Base-by-base conservation (phyloP, 768 basidiomycete genomes). In the Rhizopogon sp. region DNA sequence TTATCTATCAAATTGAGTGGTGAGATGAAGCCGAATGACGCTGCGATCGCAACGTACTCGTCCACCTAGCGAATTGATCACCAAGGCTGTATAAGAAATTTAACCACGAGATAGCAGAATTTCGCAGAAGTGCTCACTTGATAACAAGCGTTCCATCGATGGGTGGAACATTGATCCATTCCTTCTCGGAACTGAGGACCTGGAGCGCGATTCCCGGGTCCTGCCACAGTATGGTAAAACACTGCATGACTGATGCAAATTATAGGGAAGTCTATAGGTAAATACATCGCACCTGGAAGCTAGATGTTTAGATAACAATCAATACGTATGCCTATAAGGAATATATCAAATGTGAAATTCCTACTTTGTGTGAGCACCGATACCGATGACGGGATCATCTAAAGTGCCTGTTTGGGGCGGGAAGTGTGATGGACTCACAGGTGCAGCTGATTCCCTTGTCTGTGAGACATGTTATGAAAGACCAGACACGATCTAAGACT, bases 161-260 rank as follows among this genome's bases (percentile, higher is more conserved):
- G 0, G 89, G 82, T 1, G 84, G 81, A 9, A 90, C 92, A 61
- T 90, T 74, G 50, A 96, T 82, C 94, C 94, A 97, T 58, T 82
- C 70, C 8, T 84, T 83, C 33, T 83, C 73, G 1, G 83, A 68
- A 72, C 96, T 96, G 53, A 88, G 75, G 10, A 96, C 84, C 67
- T 97, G 92, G 4, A 97, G 76, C 0, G 86, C 88, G 14, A 87
- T 80, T 1, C 69, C 80, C 0, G 84, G 81, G 59, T 90, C 81
- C 74, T 93, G 85, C 81, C 85, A 90, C 2, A 97, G 79, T 39
- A 96, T 88, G 0, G 92, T 93, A 67, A 94, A 93, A 65, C 88
- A 90, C 86, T 92, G 50, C 31, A 31, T 9, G 16, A 11, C 4
- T 8, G 29, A 43, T 16, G 28, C 8, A 7, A 46, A 46, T 3